Conservation (phyloP, 2,329 filamentous ascomycete species). For the Sporothrix mexicana region DNA sequence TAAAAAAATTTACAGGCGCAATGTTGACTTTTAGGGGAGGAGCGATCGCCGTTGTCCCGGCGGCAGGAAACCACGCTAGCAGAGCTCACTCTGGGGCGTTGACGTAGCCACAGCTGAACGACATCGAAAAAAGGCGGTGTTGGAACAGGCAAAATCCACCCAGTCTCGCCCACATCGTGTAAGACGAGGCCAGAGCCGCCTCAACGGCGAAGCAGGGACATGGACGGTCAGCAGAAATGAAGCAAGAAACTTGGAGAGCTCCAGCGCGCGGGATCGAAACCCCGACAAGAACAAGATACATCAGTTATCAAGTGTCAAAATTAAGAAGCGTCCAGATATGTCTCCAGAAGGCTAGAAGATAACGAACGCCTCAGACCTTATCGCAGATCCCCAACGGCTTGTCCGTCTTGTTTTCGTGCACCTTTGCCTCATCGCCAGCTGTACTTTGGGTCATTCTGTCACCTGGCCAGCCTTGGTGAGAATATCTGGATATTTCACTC, state of each 20-base stretch:
- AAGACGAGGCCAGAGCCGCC: slow-evolving; percentile 7
- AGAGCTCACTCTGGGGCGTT: neutral
- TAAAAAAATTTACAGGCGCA: slow-evolving; percentile 20
- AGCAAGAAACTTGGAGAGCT: neutral
- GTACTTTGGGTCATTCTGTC: neutral
- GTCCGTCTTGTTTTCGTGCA: slow-evolving; percentile 27
- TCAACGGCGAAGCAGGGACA: neutral
- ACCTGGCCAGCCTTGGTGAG: neutral
- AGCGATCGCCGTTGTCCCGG: slow-evolving; percentile 32
- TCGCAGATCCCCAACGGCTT: slow-evolving; percentile 35
- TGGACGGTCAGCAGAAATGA: neutral
- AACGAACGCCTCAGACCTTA: neutral
- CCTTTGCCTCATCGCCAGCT: neutral
- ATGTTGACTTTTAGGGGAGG: neutral
- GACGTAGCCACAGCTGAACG: slow-evolving; percentile 6
- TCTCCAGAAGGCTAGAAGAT: neutral
- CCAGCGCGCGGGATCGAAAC: neutral
- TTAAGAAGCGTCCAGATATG: too few species aligned
- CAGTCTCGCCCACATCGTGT: too few species aligned
- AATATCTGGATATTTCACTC: neutral
- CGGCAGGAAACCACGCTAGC: slow-evolving; percentile 25
- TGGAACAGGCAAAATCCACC: neutral
- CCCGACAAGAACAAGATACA: neutral
- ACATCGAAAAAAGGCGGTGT: slow-evolving; percentile 23
- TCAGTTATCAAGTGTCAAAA: too few species aligned